Evolutionary conservation across 192 early-diverging fungal genomes (phyloP).

Genomic region (Podila clonocystis): DNA sequence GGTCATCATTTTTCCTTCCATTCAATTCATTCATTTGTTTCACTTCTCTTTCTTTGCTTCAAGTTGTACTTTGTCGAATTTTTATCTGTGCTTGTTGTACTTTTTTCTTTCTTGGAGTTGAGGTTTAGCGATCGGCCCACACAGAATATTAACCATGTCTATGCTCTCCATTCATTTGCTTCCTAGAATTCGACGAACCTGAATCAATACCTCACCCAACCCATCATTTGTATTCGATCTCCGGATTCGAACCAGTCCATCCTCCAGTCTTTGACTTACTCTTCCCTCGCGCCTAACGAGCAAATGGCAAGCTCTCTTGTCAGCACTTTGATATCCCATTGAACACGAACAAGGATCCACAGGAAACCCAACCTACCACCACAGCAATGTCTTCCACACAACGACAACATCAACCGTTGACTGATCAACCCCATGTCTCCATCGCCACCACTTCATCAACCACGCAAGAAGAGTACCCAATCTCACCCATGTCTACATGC

Average conservation of each 20-base stretch:
- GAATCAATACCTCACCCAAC: background rate
- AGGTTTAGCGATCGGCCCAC: too few species aligned
- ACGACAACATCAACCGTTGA: slow-evolving; percentile 1
- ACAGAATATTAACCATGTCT: background rate
- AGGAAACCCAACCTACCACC: background rate
- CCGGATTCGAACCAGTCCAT: background rate
- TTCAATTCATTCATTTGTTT: background rate
- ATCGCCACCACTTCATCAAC: background rate
- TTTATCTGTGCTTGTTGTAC: too few species aligned
- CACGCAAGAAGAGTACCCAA: background rate
- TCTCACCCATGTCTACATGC: background rate
- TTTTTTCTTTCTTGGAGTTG: too few species aligned
- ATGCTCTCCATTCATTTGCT: background rate
- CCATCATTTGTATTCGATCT: slow-evolving; percentile 3
- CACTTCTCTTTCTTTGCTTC: background rate
- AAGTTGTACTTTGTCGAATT: too few species aligned
- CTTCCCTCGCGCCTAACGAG: background rate
- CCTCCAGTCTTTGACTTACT: background rate
- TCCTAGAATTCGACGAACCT: background rate
- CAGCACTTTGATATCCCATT: background rate
- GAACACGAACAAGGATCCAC: background rate
- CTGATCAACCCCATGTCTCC: background rate
- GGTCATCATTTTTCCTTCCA: background rate
- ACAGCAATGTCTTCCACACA: background rate
- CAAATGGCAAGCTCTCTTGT: slow-evolving; percentile 1